phyloP scores from a whole-genome alignment of 371 early-diverging fungal species.

The Rhizopus delemar region DNA sequence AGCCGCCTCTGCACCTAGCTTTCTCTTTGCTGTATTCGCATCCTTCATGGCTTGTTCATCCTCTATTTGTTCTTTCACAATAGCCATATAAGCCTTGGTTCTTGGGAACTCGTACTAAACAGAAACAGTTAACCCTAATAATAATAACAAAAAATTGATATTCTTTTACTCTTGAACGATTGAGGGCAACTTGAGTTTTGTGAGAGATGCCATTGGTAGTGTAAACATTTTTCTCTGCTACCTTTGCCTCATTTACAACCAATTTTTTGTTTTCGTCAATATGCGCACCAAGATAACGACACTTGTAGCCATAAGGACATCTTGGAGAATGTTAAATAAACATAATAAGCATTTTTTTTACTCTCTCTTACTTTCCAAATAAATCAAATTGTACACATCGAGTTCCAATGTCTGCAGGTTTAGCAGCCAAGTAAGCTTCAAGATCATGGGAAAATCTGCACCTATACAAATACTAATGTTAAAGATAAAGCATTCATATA shows the following conservation, averaged over 20 bases:
- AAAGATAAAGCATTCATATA: not conserved
- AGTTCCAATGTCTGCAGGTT: slow-evolving; percentile 77
- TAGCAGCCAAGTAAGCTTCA: slow-evolving; percentile 57
- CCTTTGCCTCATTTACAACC: slow-evolving; percentile 54
- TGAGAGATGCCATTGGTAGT: slow-evolving; percentile 43
- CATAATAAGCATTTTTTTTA: not conserved
- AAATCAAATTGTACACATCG: slow-evolving; percentile 70
- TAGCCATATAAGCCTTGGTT: slow-evolving; percentile 42
- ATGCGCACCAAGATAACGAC: slow-evolving; percentile 79
- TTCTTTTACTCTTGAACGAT: slow-evolving; percentile 35
- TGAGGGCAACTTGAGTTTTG: slow-evolving; percentile 53
- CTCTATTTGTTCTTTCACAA: slow-evolving; percentile 42
- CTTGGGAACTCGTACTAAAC: slow-evolving; percentile 51
- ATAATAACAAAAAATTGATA: not conserved
- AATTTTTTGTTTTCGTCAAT: slow-evolving; percentile 53
- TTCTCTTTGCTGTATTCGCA: slow-evolving; percentile 31
- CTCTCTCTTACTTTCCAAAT: slow-evolving; percentile 3
- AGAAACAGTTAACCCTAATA: not conserved
- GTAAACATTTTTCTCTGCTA: slow-evolving; percentile 33
- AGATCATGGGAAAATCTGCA: slow-evolving; percentile 74
- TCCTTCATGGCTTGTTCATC: slow-evolving; percentile 30
- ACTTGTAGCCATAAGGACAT: slow-evolving; percentile 72
- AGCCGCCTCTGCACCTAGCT: slow-evolving; percentile 11
- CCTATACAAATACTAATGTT: slow-evolving; percentile 14
- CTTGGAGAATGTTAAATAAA: slow-evolving; percentile 17